These are phyloP conservation scores for Ogataea glucozyma DNA, from an alignment of 805 yeast genomes.

Conservation along the genomic window DNA sequence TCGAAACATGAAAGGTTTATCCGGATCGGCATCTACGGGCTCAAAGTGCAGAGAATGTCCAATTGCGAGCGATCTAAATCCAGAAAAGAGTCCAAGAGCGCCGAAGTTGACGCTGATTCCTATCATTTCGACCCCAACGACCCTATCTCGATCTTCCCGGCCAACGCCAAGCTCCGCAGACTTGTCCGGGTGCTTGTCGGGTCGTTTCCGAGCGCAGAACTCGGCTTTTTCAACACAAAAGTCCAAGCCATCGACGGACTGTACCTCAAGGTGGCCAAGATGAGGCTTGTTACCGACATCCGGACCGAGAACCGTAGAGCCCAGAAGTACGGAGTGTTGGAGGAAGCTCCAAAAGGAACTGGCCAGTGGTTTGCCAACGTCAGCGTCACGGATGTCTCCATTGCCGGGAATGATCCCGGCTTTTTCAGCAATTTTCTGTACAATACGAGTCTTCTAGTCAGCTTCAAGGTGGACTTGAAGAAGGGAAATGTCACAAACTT, in stretches of 20 bases:
- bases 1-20: conserved; percentile 16
- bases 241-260: conserved; percentile 4
- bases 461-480: conserved; percentile 19
- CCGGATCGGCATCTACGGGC: conserved; percentile 12
- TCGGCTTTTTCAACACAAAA: conserved; percentile 18
- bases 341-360: not conserved
- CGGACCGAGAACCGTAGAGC: conserved; percentile 7
- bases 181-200: conserved; percentile 17
- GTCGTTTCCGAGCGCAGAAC: conserved; percentile 25
- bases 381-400: conserved; percentile 5
- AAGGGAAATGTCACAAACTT: conserved; percentile 22
- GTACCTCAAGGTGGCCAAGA: conserved; percentile 2
- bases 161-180: conserved; percentile 12
- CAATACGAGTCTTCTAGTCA: conserved; percentile 10
- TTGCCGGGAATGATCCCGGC: conserved; percentile 1
- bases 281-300: conserved; percentile 5
- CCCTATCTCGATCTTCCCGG: conserved; percentile 23
- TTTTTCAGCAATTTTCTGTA: conserved; percentile 9
- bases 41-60: conserved; percentile 3
- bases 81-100: too few species aligned
- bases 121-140: conserved; percentile 18
- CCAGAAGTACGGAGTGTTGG: not conserved
- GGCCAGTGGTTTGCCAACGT: conserved; percentile 12
- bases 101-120: not conserved
- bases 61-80: too few species aligned